phyloP scores from a whole-genome alignment of 495 filamentous ascomycete genomes.

The Friedmanniomyces simplex region DNA sequence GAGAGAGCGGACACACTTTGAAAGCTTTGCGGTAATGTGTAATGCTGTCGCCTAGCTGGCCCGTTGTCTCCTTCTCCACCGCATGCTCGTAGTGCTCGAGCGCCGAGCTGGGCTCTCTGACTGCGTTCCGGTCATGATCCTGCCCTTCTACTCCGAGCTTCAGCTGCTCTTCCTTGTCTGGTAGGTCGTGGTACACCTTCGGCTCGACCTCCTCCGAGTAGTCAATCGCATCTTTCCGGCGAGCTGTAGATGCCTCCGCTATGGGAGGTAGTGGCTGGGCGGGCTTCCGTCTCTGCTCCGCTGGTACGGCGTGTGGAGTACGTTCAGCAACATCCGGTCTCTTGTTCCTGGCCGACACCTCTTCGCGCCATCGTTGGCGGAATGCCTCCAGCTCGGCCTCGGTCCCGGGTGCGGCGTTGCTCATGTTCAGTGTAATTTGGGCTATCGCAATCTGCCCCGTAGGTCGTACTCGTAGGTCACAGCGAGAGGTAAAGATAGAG shows the following conservation, averaged over 20 bases:
- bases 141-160: constrained; percentile 35
- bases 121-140: constrained; percentile 5
- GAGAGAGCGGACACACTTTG: constrained; percentile 41
- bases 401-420: constrained; percentile 13
- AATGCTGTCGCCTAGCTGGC: constrained; percentile 81
- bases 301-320: not conserved
- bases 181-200: constrained; percentile 37
- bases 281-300: not conserved
- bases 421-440: not conserved
- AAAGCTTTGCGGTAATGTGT: constrained; percentile 85
- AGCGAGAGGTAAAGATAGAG: too few relatives aligned
- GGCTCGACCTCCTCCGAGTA: constrained; percentile 33
- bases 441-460: too few relatives aligned
- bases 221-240: constrained; percentile 18
- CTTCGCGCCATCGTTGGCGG: constrained; percentile 71
- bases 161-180: constrained; percentile 34
- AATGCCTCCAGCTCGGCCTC: constrained; percentile 71
- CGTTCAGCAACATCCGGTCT: constrained; percentile 11
- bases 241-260: constrained; percentile 11
- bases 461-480: too few relatives aligned
- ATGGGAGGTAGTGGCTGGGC: not conserved
- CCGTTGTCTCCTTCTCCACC: constrained; percentile 74
- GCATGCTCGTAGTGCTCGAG: constrained; percentile 90
- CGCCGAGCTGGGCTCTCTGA: constrained; percentile 58
- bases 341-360: constrained; percentile 50